Conservation (phyloP, 1,139 yeast genomes). For the Magnusiomyces sp. region DNA sequence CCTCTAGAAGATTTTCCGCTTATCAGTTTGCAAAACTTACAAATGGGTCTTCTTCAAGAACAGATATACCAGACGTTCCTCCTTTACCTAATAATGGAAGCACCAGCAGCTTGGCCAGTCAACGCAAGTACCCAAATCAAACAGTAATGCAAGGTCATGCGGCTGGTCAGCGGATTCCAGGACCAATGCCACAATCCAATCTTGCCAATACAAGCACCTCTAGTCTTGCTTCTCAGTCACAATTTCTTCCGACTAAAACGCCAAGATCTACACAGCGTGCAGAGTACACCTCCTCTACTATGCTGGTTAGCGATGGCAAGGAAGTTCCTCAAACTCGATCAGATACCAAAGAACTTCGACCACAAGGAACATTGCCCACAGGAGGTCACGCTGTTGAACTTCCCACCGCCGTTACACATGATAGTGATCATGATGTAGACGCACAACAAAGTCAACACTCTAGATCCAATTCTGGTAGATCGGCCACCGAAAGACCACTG, state of each 20-base stretch:
- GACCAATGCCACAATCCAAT: too few species aligned
- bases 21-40: slow-evolving; percentile 81
- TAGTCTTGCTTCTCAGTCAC: too few species aligned
- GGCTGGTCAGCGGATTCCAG: too few species aligned
- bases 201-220: too few species aligned
- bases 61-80: slow-evolving; percentile 13
- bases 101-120: not conserved
- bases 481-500: not conserved
- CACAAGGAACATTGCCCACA: not conserved
- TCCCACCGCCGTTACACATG: not conserved
- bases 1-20: slow-evolving; percentile 86
- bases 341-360: slow-evolving; percentile 1
- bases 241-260: slow-evolving; percentile 22
- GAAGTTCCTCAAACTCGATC: slow-evolving; percentile 3
- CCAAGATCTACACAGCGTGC: slow-evolving; percentile 23
- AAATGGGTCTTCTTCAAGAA: slow-evolving; percentile 28
- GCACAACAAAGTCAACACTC: not conserved
- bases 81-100: slow-evolving; percentile 11
- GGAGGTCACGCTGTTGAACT: not conserved
- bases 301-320: slow-evolving; percentile 12
- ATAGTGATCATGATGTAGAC: too few species aligned
- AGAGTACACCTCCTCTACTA: slow-evolving; percentile 23
- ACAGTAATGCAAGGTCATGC: not conserved
- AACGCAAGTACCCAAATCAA: not conserved
- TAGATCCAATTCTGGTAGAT: not conserved